These are phyloP conservation scores for Stephania cephalantha DNA, from an alignment of 164 flowering plant genomes.

Conservation along the genomic window DNA sequence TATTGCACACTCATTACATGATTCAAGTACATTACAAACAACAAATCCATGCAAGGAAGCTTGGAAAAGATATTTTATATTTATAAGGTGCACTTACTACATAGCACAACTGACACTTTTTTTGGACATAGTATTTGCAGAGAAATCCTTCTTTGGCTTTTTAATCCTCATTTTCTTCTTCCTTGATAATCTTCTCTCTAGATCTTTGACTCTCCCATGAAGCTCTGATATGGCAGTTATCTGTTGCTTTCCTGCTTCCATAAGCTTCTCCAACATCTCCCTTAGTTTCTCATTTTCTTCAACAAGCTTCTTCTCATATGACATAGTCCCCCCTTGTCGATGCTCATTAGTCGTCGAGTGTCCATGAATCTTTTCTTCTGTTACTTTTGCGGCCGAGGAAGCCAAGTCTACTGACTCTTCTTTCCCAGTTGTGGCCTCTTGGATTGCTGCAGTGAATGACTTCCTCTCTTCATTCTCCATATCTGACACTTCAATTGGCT, in stretches of 20 bases:
- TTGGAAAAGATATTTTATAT: not conserved
- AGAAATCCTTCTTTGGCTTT: not conserved
- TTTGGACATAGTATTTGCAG: not conserved
- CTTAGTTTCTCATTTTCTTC: conserved; percentile 52
- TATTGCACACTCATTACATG: not conserved
- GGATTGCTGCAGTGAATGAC: not conserved
- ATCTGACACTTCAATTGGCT: not conserved
- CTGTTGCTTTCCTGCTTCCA: conserved; percentile 59
- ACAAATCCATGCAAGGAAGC: not conserved
- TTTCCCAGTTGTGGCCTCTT: not conserved
- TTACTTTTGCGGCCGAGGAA: not conserved
- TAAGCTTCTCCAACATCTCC: conserved; percentile 47
- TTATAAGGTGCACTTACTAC: not conserved
- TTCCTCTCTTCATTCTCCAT: not conserved
- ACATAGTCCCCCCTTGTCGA: not conserved
- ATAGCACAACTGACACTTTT: not conserved
- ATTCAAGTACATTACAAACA: not conserved
- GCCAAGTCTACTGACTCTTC: not conserved
- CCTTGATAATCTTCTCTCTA: conserved; percentile 45
- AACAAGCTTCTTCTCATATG: conserved; percentile 19
- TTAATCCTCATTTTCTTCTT: conserved; percentile 27
- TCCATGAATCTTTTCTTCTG: conserved; percentile 1
- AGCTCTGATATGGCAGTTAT: conserved; percentile 39
- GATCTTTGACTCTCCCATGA: conserved; percentile 43
- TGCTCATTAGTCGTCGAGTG: not conserved